Percentiles rank a stretch among this genome's conserved stretches.
Evolutionary conservation across 75 land plant species (phyloP).

Genomic region (Gnetum montanum): DNA sequence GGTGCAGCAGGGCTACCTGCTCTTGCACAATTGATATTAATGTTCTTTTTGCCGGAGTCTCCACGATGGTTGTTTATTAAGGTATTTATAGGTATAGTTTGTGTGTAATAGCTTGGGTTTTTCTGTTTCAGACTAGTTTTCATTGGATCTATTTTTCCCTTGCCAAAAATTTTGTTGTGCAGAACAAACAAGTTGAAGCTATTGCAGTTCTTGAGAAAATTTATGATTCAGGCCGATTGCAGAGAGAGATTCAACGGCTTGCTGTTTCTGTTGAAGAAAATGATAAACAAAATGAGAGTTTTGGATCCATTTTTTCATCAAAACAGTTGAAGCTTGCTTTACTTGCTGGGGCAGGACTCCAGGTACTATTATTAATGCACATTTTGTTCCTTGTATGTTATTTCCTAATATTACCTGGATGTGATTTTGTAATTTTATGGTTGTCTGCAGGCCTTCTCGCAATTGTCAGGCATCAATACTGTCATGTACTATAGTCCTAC

Average conservation of each 20-base stretch:
- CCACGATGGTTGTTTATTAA: conserved; percentile 80
- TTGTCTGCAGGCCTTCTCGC: conserved; percentile 78
- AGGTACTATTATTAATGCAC: conserved; percentile 34
- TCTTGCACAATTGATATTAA: conserved; percentile 43
- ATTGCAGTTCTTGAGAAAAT: conserved; percentile 61
- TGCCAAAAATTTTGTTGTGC: too few relatives aligned
- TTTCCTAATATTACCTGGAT: not conserved
- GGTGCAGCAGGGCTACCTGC: conserved; percentile 75
- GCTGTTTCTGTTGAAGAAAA: conserved; percentile 42
- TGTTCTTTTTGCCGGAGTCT: conserved; percentile 74
- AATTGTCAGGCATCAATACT: conserved; percentile 95
- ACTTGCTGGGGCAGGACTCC: conserved; percentile 88
- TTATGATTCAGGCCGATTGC: conserved; percentile 52
- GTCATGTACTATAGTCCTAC: conserved; percentile 99
- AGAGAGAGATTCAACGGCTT: conserved; percentile 65
- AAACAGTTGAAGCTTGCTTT: conserved; percentile 86
- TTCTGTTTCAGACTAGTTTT: not conserved
- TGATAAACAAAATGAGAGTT: conserved; percentile 9
- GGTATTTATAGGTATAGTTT: conserved; percentile 39
- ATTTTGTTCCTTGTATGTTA: not conserved
- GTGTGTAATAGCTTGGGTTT: not conserved
- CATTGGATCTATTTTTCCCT: not conserved
- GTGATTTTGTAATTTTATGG: not conserved
- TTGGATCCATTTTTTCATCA: too few relatives aligned
- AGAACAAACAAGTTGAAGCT: conserved; percentile 61